phyloP scores from a whole-genome alignment of 2,329 filamentous ascomycete species.

The Neofusicoccum sp. region DNA sequence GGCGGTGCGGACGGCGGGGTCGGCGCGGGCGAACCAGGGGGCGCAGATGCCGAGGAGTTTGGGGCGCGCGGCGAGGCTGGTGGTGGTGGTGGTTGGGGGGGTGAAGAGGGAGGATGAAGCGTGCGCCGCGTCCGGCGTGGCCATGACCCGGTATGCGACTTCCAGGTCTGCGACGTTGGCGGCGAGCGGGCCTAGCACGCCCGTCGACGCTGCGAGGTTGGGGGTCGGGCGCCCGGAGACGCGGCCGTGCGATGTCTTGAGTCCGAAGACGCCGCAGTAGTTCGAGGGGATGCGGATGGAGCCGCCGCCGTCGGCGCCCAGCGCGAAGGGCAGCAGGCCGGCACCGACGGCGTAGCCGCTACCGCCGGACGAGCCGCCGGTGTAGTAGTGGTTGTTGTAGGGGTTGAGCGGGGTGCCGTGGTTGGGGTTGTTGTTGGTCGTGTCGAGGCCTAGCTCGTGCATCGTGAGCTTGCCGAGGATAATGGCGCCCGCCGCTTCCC shows the following conservation, averaged over 20 bases:
- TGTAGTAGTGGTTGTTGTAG: slow-evolving; percentile 74
- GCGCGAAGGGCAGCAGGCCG: slow-evolving; percentile 72
- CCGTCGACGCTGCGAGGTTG: slow-evolving; percentile 63
- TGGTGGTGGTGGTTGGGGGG: slow-evolving; percentile 47
- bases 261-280: slow-evolving; percentile 79
- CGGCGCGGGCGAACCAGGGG: slow-evolving; percentile 70
- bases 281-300: slow-evolving; percentile 72
- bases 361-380: slow-evolving; percentile 79
- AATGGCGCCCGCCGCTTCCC: slow-evolving; percentile 74
- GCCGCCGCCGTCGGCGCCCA: slow-evolving; percentile 74
- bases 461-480: slow-evolving; percentile 76
- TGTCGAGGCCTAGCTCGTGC: slow-evolving; percentile 70
- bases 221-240: slow-evolving; percentile 61
- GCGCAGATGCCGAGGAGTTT: slow-evolving; percentile 72
- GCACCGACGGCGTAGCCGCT: slow-evolving; percentile 70
- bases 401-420: slow-evolving; percentile 79
- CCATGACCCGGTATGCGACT: slow-evolving; percentile 79
- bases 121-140: slow-evolving; percentile 68
- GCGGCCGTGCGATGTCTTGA: slow-evolving; percentile 78
- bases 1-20: slow-evolving; percentile 62
- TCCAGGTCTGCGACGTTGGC: slow-evolving; percentile 76
- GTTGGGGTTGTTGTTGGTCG: slow-evolving; percentile 68
- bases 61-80: slow-evolving; percentile 37
- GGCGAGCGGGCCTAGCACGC: slow-evolving; percentile 75
- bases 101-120: slow-evolving; percentile 65